Percentiles rank a stretch among this genome's conserved stretches.
These are phyloP conservation scores for Eragrostis curvula DNA, from an alignment of 176 grass and related monocot species.

Conservation along the genomic window DNA sequence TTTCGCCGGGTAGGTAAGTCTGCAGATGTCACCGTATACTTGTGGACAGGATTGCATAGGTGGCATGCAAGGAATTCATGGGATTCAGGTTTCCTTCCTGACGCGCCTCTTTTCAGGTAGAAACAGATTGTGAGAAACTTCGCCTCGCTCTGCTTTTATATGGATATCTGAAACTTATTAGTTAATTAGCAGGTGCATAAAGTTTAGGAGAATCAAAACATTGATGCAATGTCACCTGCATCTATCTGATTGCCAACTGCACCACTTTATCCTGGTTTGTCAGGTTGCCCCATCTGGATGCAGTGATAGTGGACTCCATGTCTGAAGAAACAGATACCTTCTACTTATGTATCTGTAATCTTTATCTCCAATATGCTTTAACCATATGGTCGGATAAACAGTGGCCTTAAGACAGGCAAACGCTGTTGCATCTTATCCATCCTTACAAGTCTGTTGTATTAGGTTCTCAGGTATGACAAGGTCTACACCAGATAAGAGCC, in stretches of 20 bases:
- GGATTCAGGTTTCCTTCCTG: conserved; percentile 25
- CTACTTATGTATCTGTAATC: neutral
- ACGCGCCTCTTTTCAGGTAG: conserved; percentile 28
- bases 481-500: neutral
- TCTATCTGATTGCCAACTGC: conserved; percentile 17
- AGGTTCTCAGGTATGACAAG: neutral
- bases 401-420: neutral
- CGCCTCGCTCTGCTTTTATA: neutral
- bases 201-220: conserved; percentile 6
- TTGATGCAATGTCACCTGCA: conserved; percentile 2
- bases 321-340: conserved; percentile 19
- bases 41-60: conserved; percentile 41
- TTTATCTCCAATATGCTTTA: neutral
- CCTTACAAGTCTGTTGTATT: neutral
- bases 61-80: conserved; percentile 38
- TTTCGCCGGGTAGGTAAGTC: conserved; percentile 48
- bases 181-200: neutral
- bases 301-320: neutral
- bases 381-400: neutral
- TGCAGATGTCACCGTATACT: conserved; percentile 23
- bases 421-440: neutral
- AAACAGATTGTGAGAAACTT: neutral
- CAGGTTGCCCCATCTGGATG: conserved; percentile 5
- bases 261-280: neutral
- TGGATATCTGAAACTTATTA: neutral